Base-by-base conservation (phyloP, 768 basidiomycete species). In the Leccinum aurantiacum region DNA sequence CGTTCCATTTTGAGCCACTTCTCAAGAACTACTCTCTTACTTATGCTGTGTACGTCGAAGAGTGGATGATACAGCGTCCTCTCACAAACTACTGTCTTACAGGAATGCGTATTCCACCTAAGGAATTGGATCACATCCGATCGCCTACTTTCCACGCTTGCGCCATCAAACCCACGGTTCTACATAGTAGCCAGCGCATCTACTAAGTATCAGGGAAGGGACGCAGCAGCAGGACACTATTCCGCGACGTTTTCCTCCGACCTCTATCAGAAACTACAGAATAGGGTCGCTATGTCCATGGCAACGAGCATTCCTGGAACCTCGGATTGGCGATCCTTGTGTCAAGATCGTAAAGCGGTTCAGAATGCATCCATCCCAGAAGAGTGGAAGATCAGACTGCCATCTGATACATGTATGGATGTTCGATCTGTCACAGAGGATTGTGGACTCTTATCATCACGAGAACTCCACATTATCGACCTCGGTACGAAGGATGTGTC, bases 401-500 rank as follows among this genome's bases (percentile, higher is more conserved):
- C 69, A 1, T 52, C 41, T 8, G 62, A 71, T 52, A 38, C 62
- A 35, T 61, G 51, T 19, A 8, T 62, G 38, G 66, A 68, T 15
- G 70, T 71, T 6, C 66, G 70, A 27, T 56, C 22, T 38, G 35
- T 72, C 41, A 65, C 66, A 13, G 58, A 60, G 22, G 58, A 62
- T 13, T 72, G 64, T 41, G 61, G 70, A n/a, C 59, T 71, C 3
- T 47, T 71, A 15, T 71, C 70, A 9, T 3, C 53, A 37, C 61
- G 66, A 44, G 70, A 71, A 35, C 61, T 70, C 6, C 59, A 50
- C 6, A 64, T 70, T 1, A 60, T 70, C 50, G 48, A 64, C n/a
- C 61, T 72, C 31, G 68, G 70, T 22, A 61, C 64, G 6, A 69
- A 57, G n/a, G 64, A 72, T n/a, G 70, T 71, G 19, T 58, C 57